Percentiles rank a stretch among this genome's conserved stretches.
Conservation (phyloP, 169 alveolate genomes). For the Cryptosporidium meleagridis region DNA sequence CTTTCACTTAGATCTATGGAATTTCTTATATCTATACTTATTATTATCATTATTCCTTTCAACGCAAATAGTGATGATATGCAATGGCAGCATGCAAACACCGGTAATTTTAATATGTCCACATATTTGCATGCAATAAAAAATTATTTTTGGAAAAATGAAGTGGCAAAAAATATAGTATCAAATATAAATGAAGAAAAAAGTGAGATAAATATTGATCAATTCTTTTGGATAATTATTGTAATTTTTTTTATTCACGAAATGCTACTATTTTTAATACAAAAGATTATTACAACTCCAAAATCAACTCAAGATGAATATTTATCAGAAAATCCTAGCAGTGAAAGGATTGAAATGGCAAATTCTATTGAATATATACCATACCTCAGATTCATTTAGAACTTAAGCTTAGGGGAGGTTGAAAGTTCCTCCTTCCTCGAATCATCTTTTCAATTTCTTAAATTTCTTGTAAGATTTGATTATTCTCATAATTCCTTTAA, state of each 20-base stretch:
- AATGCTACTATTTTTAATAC: slow-evolving; percentile 19
- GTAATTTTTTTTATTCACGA: slow-evolving; percentile 40
- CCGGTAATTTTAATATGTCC: background rate
- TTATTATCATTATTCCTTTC: slow-evolving; percentile 29
- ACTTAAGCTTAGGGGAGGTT: background rate
- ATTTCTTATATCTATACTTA: slow-evolving; percentile 14
- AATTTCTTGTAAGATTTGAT: slow-evolving; percentile 20
- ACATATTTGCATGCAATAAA: background rate
- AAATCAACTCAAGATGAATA: background rate
- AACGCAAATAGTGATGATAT: background rate
- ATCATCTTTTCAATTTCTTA: slow-evolving; percentile 8
- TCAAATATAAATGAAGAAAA: background rate
- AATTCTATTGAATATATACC: background rate
- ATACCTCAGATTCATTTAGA: slow-evolving; percentile 21
- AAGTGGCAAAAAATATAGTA: background rate
- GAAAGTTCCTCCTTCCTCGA: background rate
- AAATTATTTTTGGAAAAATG: background rate
- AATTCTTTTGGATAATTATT: slow-evolving; percentile 29
- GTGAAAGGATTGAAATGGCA: background rate
- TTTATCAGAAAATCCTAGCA: background rate
- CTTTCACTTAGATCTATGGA: slow-evolving; percentile 55
- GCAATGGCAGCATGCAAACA: slow-evolving; percentile 22
- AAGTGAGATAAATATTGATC: background rate
- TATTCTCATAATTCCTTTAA: slow-evolving; percentile 39
- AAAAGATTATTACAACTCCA: slow-evolving; percentile 20